Evolutionary conservation across 2,329 filamentous ascomycete species (phyloP), one percentile per base, ranked within the genome.

Genomic region (Tetracladium maxilliforme): DNA sequence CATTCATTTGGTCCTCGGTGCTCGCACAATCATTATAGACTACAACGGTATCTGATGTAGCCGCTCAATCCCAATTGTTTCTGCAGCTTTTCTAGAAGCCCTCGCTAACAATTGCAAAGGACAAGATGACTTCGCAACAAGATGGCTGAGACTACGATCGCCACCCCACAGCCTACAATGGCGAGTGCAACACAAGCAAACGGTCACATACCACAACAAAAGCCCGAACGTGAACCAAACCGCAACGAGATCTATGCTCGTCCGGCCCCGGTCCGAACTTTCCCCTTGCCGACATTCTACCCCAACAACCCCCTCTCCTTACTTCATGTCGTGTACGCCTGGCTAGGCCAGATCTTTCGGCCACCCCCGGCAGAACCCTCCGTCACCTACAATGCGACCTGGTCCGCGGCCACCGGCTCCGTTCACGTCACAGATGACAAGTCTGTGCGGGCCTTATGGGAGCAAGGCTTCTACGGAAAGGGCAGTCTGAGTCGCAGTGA

Each of bases 391-490:
- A 56, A 66, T 24, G 87, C 77, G 25, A 67, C 77, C 36, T 94
- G 87, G 62, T 87, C 83, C n/a, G 52, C 68, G 3, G 69, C 76
- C 29, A 92, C 83, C 4, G 70, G 75, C 16, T 90, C 84, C 1
- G 67, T 98, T 10, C 82, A 93, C 44, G 64, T 98, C 29, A 82
- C 71, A 11, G 77, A 94, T 46, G 59, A 71, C 14, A 61, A 63
- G 28, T 75, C 82, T 4, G 75, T 92, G 33, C 65, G 78, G 27
- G 82, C 76, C 2, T 52, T 98, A 14, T 98, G 92, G 90, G 81
- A 93, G 50, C 82, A 92, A 55, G 90, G 90, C 5, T 98, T 98
- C 52, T 98, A 87, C 50, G 92, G 92, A 23, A 94, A 94, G 50
- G 90, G 90, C 22, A 87, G 62, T 39, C 58, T 95, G 30, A 94